Conservation (phyloP, 2,329 filamentous ascomycete genomes). For the Microcyclospora pomicola region DNA sequence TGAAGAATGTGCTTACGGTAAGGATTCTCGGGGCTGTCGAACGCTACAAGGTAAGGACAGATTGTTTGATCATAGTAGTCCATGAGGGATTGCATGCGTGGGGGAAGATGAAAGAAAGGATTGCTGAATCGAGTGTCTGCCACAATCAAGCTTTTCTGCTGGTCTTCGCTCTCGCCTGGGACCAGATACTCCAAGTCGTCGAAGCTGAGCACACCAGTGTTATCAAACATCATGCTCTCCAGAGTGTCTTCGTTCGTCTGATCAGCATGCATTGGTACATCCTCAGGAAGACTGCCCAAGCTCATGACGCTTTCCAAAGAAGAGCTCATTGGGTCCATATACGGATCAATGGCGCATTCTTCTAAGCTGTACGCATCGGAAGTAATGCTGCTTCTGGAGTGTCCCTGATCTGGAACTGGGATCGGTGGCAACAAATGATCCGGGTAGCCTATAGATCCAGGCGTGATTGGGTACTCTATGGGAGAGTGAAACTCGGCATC, state of each 20-base stretch:
- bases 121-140: slow-evolving; percentile 20
- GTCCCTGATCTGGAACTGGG: slow-evolving; percentile 9
- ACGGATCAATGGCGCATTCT: too few relatives aligned
- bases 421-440: slow-evolving; percentile 24
- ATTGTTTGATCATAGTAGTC: slow-evolving; percentile 90
- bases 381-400: too few relatives aligned
- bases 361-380: too few relatives aligned
- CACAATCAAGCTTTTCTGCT: slow-evolving; percentile 12
- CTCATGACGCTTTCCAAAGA: slow-evolving; percentile 3
- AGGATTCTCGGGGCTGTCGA: slow-evolving; percentile 74
- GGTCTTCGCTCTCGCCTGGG: slow-evolving; percentile 10
- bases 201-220: slow-evolving; percentile 14
- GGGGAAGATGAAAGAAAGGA: slow-evolving; percentile 46
- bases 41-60: slow-evolving; percentile 80
- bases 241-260: slow-evolving; percentile 5
- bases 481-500: slow-evolving; percentile 36
- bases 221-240: slow-evolving; percentile 26
- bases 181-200: slow-evolving; percentile 3
- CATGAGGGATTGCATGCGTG: slow-evolving; percentile 76
- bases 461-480: slow-evolving; percentile 33
- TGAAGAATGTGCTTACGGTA: slow-evolving; percentile 72
- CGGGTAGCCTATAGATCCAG: slow-evolving; percentile 29
- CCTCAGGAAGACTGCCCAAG: slow-evolving; percentile 1
- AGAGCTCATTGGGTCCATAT: too few relatives aligned
- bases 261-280: slow-evolving; percentile 1